A percentile compares a stretch with the other conserved stretches of the same genome.
Conservation (phyloP, 1,284 basidiomycete species). For the Ustanciosporium gigantosporum region DNA sequence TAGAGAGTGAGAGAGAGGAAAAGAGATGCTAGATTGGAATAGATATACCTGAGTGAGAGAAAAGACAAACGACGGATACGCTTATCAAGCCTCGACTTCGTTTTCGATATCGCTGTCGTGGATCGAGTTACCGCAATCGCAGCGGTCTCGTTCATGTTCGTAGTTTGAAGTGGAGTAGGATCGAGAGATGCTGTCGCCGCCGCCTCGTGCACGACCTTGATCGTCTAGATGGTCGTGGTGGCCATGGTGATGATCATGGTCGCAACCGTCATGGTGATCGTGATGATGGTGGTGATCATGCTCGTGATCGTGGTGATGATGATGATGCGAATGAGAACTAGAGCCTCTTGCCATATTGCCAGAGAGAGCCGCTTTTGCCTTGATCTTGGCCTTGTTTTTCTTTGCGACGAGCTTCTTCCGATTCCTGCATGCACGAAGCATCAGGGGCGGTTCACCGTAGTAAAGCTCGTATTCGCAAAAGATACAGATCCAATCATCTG, state of each 20-base stretch:
- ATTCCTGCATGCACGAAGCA: slow-evolving; percentile 51
- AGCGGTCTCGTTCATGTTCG: slow-evolving; percentile 14
- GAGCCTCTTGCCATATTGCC: slow-evolving; percentile 2
- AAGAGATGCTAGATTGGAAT: no score
- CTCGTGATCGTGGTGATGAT: slow-evolving; percentile 9
- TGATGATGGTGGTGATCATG: slow-evolving; percentile 5
- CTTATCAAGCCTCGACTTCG: no score
- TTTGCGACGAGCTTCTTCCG: slow-evolving; percentile 57
- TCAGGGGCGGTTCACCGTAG: slow-evolving; percentile 56
- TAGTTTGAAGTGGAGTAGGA: no score
- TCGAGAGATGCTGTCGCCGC: neutral
- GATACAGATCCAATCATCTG: slow-evolving; percentile 57
- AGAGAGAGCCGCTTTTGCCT: slow-evolving; percentile 29
- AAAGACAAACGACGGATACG: no score
- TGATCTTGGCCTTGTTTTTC: slow-evolving; percentile 50
- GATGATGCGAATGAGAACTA: neutral
- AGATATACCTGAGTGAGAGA: no score
- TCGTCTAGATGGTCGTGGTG: slow-evolving; percentile 1
- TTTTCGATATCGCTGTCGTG: slow-evolving; percentile 33
- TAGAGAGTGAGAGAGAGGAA: no score
- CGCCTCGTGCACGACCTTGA: no score
- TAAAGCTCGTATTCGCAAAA: slow-evolving; percentile 62
- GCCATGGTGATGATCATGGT: slow-evolving; percentile 3
- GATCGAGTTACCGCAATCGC: slow-evolving; percentile 42
- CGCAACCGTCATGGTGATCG: neutral